Base-by-base conservation (phyloP, 768 basidiomycete genomes). In the Lentinus brumalis region DNA sequence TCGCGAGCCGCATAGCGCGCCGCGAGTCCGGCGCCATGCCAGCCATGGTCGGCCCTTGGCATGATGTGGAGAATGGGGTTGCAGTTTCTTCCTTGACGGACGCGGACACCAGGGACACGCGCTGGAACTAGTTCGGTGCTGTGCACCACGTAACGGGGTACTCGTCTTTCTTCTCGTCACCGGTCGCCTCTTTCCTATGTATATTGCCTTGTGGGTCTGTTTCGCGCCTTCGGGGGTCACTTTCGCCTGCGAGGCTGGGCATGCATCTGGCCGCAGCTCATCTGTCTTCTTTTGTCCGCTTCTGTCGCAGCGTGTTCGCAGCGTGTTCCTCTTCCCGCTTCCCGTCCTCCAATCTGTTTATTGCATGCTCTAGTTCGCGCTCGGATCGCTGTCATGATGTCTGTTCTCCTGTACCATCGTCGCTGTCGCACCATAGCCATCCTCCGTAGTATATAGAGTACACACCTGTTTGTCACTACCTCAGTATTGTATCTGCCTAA, bases 401-500 rank as follows among this genome's bases (percentile, higher is more conserved):
- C 53, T 55, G 46, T 54, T 30, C 40, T 50, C 56, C 50, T 63
- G 62, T 63, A 63, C 56, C 16, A 46, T 53, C 21, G 21, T 26
- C 35, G 62, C 57, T 63, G 53, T 63, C 57, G 53, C 62, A 63
- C 57, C 53, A 56, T 63, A 63, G 53, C 61, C 57, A 55, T 55
- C 52, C 47, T 45, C 57, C 57, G 53, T 63, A 63, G 62, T 63
- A 56, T 59, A 50, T 63, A 63, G 57, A 59, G 57, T 63, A 63
- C 57, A 45, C 57, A 53, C 41, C 50, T 56, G 56, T 50, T 63
- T 32, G 53, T 62, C 46, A 30, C 47, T 62, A 62, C 18, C 53
- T 46, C 49, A 57, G 31, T 59, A 59, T 59, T 63, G 57, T 59
- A 59, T 16, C 39, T 26, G 50, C 55, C 53, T 59, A 59, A 59